phyloP scores from a whole-genome alignment of 805 yeast genomes.

The Ogataea sp. region DNA sequence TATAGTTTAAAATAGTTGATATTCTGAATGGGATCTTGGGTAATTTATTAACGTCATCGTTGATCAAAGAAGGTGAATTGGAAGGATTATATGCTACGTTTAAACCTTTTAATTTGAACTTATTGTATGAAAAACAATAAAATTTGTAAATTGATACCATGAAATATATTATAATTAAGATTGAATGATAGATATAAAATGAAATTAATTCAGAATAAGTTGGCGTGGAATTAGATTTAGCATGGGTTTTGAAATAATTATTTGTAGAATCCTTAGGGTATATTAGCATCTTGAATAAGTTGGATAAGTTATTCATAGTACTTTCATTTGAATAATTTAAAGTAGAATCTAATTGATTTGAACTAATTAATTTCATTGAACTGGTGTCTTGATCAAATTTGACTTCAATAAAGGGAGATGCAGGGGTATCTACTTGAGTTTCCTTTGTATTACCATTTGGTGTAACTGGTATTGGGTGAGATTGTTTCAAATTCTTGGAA shows the following conservation, averaged over 20 bases:
- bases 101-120: conserved; percentile 46
- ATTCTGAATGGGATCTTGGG: conserved; percentile 71
- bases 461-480: too few species aligned
- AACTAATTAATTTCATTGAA: not conserved
- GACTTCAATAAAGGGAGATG: too few species aligned
- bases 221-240: not conserved
- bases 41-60: conserved; percentile 70
- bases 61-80: conserved; percentile 76
- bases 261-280: conserved; percentile 5
- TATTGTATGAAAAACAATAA: conserved; percentile 42
- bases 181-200: conserved; percentile 35
- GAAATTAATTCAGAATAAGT: conserved; percentile 2
- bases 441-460: too few species aligned
- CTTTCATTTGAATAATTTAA: conserved; percentile 13
- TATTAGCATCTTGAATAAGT: conserved; percentile 13
- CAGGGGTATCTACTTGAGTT: too few species aligned
- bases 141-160: conserved; percentile 49
- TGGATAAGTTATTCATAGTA: conserved; percentile 10
- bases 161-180: conserved; percentile 46
- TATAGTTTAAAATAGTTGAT: conserved; percentile 67
- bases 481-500: too few species aligned
- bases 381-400: not conserved
- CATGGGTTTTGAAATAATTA: not conserved
- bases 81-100: conserved; percentile 61
- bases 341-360: conserved; percentile 6